Evolutionary conservation across 2,329 filamentous ascomycete genomes (phyloP).

Genomic region (Epichloe hybrida): DNA sequence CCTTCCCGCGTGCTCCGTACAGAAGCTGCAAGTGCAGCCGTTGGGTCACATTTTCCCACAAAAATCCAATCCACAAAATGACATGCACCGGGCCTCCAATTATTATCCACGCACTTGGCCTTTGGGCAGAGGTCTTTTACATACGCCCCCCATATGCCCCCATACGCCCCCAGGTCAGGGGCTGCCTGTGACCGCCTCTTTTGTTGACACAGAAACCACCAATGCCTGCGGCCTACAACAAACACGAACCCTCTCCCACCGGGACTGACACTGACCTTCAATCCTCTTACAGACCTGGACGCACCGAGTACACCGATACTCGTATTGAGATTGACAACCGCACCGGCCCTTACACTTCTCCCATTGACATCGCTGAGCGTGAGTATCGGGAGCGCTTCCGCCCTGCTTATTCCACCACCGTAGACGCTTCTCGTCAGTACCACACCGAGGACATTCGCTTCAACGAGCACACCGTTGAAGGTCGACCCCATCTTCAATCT

Average conservation of each 20-base stretch:
- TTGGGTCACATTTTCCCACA: background rate
- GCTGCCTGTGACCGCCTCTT: conserved; percentile 5
- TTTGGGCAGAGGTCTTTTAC: conserved; percentile 7
- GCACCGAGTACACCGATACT: conserved; percentile 43
- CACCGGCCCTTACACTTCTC: conserved; percentile 32
- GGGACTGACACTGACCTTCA: conserved; percentile 5
- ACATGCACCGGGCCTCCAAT: background rate
- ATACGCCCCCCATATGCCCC: background rate
- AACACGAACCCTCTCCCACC: conserved; percentile 12
- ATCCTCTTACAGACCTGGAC: conserved; percentile 18
- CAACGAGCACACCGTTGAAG: conserved; percentile 27
- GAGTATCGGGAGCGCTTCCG: conserved; percentile 51
- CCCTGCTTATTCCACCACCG: conserved; percentile 29
- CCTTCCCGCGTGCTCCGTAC: background rate
- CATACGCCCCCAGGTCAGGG: conserved; percentile 10
- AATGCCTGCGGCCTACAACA: conserved; percentile 7
- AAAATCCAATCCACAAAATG: background rate
- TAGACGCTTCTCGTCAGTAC: conserved; percentile 22
- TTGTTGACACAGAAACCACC: conserved; percentile 14
- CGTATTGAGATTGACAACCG: conserved; percentile 51
- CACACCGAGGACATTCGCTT: conserved; percentile 14
- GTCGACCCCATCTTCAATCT: conserved; percentile 21
- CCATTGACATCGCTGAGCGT: conserved; percentile 52
- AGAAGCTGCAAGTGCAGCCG: background rate
- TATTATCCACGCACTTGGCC: background rate